phyloP scores from a whole-genome alignment of 2,329 filamentous ascomycete species.

The Trichoderma afroharzianum region DNA sequence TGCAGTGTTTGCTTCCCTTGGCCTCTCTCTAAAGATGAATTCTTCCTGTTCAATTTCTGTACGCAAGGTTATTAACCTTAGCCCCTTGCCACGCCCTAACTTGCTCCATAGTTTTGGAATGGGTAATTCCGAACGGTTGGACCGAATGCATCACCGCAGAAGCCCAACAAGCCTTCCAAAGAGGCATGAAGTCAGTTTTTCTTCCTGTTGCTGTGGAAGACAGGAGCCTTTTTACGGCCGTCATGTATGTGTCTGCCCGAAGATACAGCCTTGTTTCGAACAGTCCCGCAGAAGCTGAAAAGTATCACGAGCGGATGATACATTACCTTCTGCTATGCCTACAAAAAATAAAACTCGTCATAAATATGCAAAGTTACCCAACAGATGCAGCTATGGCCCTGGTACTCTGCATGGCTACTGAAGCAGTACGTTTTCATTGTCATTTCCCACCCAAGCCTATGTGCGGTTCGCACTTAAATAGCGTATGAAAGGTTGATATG shows the following conservation, averaged over 20 bases:
- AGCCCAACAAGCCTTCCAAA: background rate
- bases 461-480: background rate
- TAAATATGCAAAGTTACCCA: background rate
- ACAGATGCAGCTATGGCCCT: background rate
- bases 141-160: background rate
- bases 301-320: background rate
- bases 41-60: background rate
- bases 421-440: background rate
- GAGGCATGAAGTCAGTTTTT: background rate
- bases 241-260: background rate
- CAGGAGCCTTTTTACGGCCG: background rate
- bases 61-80: background rate
- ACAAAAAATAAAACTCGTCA: background rate
- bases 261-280: background rate
- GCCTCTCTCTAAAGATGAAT: background rate
- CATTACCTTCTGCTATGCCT: background rate
- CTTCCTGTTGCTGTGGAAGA: background rate
- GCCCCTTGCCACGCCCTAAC: background rate
- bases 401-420: background rate
- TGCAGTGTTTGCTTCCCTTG: background rate
- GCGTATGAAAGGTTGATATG: background rate
- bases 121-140: background rate
- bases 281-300: background rate
- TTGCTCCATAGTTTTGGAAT: background rate
- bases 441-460: background rate